Conservation (phyloP, 2,329 filamentous ascomycete species). For the Mycocentrospora acerina region DNA sequence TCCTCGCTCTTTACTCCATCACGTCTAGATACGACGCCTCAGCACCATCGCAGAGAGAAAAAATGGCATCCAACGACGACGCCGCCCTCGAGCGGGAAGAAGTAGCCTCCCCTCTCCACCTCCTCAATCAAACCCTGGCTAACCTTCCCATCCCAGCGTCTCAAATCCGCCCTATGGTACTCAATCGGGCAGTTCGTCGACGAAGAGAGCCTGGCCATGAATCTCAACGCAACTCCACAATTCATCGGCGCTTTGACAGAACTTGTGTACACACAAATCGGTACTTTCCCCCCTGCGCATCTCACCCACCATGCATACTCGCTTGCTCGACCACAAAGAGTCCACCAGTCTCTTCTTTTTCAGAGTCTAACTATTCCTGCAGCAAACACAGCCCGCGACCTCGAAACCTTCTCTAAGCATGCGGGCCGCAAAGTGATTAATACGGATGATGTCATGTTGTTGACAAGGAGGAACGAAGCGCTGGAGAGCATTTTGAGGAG, state of each 20-base stretch:
- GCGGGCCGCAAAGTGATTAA: slow-evolving; percentile 78
- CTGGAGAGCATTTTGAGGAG: slow-evolving; percentile 73
- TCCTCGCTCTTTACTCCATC: slow-evolving; percentile 3
- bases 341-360: no score
- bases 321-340: no score
- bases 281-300: slow-evolving; percentile 57
- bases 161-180: slow-evolving; percentile 48
- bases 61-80: slow-evolving; percentile 28
- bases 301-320: no score
- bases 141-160: slow-evolving; percentile 44
- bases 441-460: slow-evolving; percentile 82
- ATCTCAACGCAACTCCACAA: slow-evolving; percentile 85
- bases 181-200: slow-evolving; percentile 68
- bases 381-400: slow-evolving; percentile 53
- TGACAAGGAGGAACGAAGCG: slow-evolving; percentile 84
- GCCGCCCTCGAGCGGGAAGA: slow-evolving; percentile 35
- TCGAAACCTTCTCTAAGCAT: slow-evolving; percentile 66
- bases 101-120: slow-evolving; percentile 10
- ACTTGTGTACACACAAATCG: slow-evolving; percentile 83
- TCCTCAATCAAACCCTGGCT: background rate
- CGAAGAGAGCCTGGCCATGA: slow-evolving; percentile 70
- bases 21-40: background rate
- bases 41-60: background rate
- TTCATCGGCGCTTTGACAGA: slow-evolving; percentile 79
- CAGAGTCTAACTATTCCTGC: background rate